Evolutionary conservation across 305 asterid genomes (phyloP), one percentile per base, ranked within the genome.

Genomic region (Solanum hybrid): DNA sequence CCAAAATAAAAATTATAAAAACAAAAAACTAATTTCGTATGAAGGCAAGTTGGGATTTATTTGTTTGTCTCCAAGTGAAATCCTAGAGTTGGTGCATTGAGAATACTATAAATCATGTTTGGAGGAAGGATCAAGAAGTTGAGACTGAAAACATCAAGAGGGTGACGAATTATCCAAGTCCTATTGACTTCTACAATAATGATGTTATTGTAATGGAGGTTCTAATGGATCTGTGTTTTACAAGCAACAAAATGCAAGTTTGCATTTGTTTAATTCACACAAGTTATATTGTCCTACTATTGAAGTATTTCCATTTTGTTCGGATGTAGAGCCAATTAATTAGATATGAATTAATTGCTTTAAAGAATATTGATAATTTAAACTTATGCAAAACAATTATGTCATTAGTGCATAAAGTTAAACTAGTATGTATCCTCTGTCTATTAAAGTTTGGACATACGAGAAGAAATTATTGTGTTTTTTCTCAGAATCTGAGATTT

Each of bases 31-130:
- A 9, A 16, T 90, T 38, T 80, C 86, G 2, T 89, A 89, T 32
- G 40, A 90, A 60, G 91, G 92, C 2, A 40, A 46, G 10, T 90
- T 92, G 1, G 89, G 91, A 20, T 38, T 88, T 10, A 38, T 38
- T 31, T 69, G 69, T 0, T 4, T 29, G 16, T 20, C 77, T 1
- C 1, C 4, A 20, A 86, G 81, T 26, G 46, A 87, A 1, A 36
- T 79, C 3, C 9, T 40, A 20, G 90, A 88, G 32, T 7, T 89
- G 91, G 91, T 31, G 85, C 4, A 32, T 90, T 92, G 91, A 90
- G 20, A 42, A 60, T 40, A 42, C 36, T 7, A 7, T 38, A 78
- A 60, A 72, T 17, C 71, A 56, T 20, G 2, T 22, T 56, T 51
- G 17, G 51, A 22, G 3, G 14, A 66, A 77, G 22, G 31, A 12